These are phyloP conservation scores for Drechslera avenae DNA, from an alignment of 2,329 filamentous ascomycete genomes.

Conservation along the genomic window DNA sequence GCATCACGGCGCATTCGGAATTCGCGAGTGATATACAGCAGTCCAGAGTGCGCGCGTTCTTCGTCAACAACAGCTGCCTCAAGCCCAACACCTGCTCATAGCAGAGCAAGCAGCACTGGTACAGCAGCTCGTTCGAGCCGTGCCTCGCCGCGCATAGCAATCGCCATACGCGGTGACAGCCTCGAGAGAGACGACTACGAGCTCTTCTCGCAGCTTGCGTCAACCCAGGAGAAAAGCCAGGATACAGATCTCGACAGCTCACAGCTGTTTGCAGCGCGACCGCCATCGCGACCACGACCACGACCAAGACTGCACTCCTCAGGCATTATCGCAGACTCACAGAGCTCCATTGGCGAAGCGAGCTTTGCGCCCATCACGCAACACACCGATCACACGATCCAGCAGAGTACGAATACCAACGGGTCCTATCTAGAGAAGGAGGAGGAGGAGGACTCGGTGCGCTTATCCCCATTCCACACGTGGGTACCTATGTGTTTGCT, in stretches of 20 bases:
- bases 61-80: slow-evolving; percentile 2
- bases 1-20: slow-evolving; percentile 7
- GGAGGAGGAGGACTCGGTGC: slow-evolving; percentile 18
- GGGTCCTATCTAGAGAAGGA: slow-evolving; percentile 12
- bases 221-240: slow-evolving; percentile 1
- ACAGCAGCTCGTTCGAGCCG: neutral
- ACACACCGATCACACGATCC: slow-evolving; percentile 13
- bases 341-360: slow-evolving; percentile 27
- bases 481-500: slow-evolving; percentile 4
- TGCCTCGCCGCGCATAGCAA: slow-evolving; percentile 20
- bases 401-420: slow-evolving; percentile 4
- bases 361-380: slow-evolving; percentile 37
- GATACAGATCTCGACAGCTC: slow-evolving; percentile 26
- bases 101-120: neutral
- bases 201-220: slow-evolving; percentile 13
- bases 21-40: slow-evolving; percentile 25
- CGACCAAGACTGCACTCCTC: slow-evolving; percentile 11
- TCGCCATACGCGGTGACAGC: slow-evolving; percentile 18
- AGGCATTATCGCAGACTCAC: slow-evolving; percentile 37
- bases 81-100: slow-evolving; percentile 7
- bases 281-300: neutral
- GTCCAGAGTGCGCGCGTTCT: slow-evolving; percentile 10
- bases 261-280: slow-evolving; percentile 15
- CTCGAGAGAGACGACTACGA: slow-evolving; percentile 31
- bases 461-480: neutral